phyloP scores from a whole-genome alignment of 768 basidiomycete species.

The Macrolepiota dolichaula region DNA sequence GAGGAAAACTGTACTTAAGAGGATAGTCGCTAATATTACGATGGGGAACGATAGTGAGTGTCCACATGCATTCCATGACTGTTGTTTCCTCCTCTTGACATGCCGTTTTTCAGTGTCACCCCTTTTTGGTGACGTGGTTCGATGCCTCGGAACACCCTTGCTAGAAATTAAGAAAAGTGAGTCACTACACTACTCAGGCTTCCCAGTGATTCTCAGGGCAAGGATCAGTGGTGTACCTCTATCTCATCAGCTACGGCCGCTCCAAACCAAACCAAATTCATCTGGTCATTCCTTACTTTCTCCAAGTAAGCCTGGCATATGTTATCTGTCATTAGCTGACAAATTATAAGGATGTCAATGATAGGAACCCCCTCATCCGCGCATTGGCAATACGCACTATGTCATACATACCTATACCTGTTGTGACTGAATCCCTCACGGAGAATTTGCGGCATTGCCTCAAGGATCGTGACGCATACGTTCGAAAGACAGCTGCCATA shows the following conservation, averaged over 20 bases:
- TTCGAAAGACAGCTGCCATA: slow-evolving; percentile 97
- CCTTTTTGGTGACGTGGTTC: slow-evolving; percentile 92
- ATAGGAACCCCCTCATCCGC: slow-evolving; percentile 94
- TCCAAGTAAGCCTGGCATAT: slow-evolving; percentile 54
- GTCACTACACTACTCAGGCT: slow-evolving; percentile 20
- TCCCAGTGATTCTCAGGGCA: slow-evolving; percentile 14
- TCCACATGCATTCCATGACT: slow-evolving; percentile 14
- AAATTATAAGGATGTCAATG: slow-evolving; percentile 79
- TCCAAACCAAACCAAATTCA: slow-evolving; percentile 92
- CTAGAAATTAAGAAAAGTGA: slow-evolving; percentile 99
- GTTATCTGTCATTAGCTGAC: slow-evolving; percentile 11
- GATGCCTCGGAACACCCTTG: slow-evolving; percentile 91
- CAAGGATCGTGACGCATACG: slow-evolving; percentile 95
- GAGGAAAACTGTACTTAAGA: slow-evolving; percentile 93
- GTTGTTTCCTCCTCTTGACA: slow-evolving; percentile 17
- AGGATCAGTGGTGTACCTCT: slow-evolving; percentile 89
- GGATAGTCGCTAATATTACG: slow-evolving; percentile 98
- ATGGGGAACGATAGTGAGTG: slow-evolving; percentile 98
- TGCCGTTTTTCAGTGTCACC: slow-evolving; percentile 69
- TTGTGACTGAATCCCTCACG: slow-evolving; percentile 78
- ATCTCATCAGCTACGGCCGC: slow-evolving; percentile 94
- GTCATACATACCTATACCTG: slow-evolving; percentile 95
- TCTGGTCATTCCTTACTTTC: slow-evolving; percentile 85
- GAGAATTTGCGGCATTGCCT: slow-evolving; percentile 92
- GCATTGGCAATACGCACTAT: slow-evolving; percentile 98